These are phyloP conservation scores for Mucor piriformis DNA, from an alignment of 371 early-diverging fungal species.

Conservation along the genomic window DNA sequence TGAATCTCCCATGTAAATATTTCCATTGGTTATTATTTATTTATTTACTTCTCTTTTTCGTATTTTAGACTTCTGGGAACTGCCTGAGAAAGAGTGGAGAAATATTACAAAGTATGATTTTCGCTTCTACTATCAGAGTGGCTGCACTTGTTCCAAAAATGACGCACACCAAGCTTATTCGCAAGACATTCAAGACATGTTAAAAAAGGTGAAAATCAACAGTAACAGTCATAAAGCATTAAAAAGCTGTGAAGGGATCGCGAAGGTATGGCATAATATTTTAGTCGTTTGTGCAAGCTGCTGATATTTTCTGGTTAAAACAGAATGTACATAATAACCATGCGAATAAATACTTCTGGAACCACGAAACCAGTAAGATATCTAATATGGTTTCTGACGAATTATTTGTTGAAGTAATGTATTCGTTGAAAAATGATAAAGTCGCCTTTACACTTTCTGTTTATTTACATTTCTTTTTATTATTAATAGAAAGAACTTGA, in stretches of 20 bases:
- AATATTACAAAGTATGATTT: constrained; percentile 10
- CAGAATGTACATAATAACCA: constrained; percentile 8
- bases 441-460: background rate
- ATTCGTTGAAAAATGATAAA: background rate
- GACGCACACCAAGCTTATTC: constrained; percentile 2
- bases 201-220: constrained; percentile 5
- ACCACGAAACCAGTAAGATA: background rate
- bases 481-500: background rate
- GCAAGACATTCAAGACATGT: background rate
- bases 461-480: background rate
- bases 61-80: constrained; percentile 9
- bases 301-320: constrained; percentile 6
- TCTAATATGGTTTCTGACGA: background rate
- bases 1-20: background rate
- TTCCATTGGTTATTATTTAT: background rate
- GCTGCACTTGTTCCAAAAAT: constrained; percentile 5
- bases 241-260: constrained; percentile 11
- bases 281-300: background rate
- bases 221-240: constrained; percentile 3
- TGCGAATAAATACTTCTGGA: constrained; percentile 4
- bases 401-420: background rate
- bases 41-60: background rate
- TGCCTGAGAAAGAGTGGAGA: background rate
- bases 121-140: constrained; percentile 9
- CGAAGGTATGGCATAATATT: constrained; percentile 5